These are phyloP conservation scores for Trichocomaceae sp. DNA, from an alignment of 2,329 filamentous ascomycete species.

Conservation along the genomic window DNA sequence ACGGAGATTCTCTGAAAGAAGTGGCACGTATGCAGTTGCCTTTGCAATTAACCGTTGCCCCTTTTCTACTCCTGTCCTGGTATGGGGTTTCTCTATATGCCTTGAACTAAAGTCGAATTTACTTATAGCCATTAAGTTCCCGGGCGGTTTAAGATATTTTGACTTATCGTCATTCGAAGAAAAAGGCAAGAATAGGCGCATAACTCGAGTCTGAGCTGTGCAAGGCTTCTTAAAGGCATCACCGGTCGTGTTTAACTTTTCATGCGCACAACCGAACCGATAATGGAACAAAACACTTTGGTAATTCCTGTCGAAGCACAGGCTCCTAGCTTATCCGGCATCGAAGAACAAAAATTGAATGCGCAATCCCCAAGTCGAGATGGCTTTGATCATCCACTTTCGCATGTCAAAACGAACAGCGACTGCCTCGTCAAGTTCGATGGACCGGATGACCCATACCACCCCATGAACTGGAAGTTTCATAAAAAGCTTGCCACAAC, in stretches of 20 bases:
- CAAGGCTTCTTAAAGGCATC: background rate
- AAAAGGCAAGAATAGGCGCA: too few relatives aligned
- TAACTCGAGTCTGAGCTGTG: too few relatives aligned
- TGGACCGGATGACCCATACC: slow-evolving; percentile 58
- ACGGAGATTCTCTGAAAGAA: background rate
- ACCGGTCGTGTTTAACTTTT: background rate
- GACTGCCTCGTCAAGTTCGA: slow-evolving; percentile 53
- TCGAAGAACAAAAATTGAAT: background rate
- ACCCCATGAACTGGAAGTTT: slow-evolving; percentile 60
- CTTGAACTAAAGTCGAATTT: too few relatives aligned
- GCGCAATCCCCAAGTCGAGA: background rate
- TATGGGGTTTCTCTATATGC: too few relatives aligned
- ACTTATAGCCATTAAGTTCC: too few relatives aligned
- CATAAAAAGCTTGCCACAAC: slow-evolving; percentile 60
- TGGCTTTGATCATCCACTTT: background rate
- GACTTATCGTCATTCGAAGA: too few relatives aligned
- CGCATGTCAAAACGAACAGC: background rate
- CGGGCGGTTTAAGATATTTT: too few relatives aligned
- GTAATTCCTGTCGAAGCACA: background rate
- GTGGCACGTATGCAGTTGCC: background rate
- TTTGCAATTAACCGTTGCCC: background rate
- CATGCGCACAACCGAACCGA: background rate
- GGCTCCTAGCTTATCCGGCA: background rate
- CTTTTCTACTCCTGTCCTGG: too few relatives aligned
- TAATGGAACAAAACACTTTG: background rate